Base-by-base conservation (phyloP, 2,329 filamentous ascomycete genomes). In the Tricladium varicosporioides region DNA sequence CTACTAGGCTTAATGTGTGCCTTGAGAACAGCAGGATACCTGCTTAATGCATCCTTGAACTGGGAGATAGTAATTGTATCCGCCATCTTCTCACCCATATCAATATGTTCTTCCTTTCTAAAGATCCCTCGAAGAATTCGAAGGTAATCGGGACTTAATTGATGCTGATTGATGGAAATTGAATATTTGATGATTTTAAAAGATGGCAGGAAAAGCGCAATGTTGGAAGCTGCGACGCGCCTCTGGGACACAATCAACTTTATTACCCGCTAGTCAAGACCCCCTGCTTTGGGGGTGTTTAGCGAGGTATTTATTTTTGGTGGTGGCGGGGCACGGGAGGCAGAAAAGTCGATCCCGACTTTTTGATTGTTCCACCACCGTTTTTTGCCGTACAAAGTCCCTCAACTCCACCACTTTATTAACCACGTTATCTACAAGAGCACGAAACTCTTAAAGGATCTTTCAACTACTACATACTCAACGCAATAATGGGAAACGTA, bases 401-500 rank as follows among this genome's bases (percentile, higher is more conserved):
- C 16, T 27, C 48, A 51, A 27, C 33, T 50, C 33, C 33, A 51
- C 36, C 10, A 11, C 48, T 51, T 19, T n/a, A 15, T n/a, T 13
- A 40, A 48, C 13, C 22, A 27, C 22, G 22, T 27, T 27, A 27
- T 27, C 22, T 27, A 27, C 22, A 3, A 27, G 22, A 27, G 7
- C 22, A 27, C 22, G 4, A 27, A 3, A 27, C 22, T 27, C 22
- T 27, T 4, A 7, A 48, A 14, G 11, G 49, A 31, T 48, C 47
- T 42, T 36, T 40, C 32, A 56, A 36, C 32, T 52, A 40, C 42
- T 47, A 18, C 31, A 15, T 22, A 45, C 27, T 18, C 13, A 48
- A 48, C 46, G 22, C 52, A 32, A 51, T 47, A 47, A 67, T 68
- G 65, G 66, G 66, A 61, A 68, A 68, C 60, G 65, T 64, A 63